Percentiles rank a stretch among this genome's conserved stretches.
Conservation (phyloP, 129 eudicot genomes). For the Rutidosis leptorrhynchoides region DNA sequence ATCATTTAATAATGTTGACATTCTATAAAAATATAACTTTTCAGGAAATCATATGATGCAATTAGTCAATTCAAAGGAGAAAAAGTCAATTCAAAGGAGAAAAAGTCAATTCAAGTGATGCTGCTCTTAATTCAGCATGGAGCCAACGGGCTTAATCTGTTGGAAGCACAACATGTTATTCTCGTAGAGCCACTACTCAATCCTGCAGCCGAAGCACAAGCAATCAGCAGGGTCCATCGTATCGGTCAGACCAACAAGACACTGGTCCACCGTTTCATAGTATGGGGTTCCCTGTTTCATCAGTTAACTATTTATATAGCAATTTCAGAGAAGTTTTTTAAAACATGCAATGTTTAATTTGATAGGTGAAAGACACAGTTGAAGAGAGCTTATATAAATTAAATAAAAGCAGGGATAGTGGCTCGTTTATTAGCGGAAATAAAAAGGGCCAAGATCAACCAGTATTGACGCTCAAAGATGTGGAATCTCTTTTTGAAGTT, state of each 20-base stretch:
- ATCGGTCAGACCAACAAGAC: slow-evolving; percentile 82
- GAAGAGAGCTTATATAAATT: slow-evolving; percentile 88
- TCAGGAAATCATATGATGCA: slow-evolving; percentile 79
- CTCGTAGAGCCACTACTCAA: slow-evolving; percentile 93
- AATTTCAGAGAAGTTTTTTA: neutral
- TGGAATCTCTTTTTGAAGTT: slow-evolving; percentile 72
- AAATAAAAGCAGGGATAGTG: slow-evolving; percentile 62
- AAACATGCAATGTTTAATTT: neutral
- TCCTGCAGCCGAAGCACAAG: slow-evolving; percentile 98
- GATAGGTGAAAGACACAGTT: slow-evolving; percentile 80
- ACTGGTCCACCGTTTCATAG: slow-evolving; percentile 88
- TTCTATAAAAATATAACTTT: slow-evolving; percentile 7
- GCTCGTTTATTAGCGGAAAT: slow-evolving; percentile 70
- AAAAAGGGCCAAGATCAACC: slow-evolving; percentile 90
- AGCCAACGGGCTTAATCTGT: slow-evolving; percentile 91
- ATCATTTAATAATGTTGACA: neutral
- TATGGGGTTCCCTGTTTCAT: slow-evolving; percentile 32
- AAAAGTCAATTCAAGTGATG: slow-evolving; percentile 60
- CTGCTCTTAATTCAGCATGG: slow-evolving; percentile 88
- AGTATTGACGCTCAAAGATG: slow-evolving; percentile 72
- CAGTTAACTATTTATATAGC: neutral
- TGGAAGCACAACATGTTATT: slow-evolving; percentile 96
- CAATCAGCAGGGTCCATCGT: slow-evolving; percentile 92
- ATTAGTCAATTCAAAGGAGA: slow-evolving; percentile 78
- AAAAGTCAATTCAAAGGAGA: slow-evolving; percentile 27